Base-by-base conservation (phyloP, 306 rosid genomes). In the Senna tora region DNA sequence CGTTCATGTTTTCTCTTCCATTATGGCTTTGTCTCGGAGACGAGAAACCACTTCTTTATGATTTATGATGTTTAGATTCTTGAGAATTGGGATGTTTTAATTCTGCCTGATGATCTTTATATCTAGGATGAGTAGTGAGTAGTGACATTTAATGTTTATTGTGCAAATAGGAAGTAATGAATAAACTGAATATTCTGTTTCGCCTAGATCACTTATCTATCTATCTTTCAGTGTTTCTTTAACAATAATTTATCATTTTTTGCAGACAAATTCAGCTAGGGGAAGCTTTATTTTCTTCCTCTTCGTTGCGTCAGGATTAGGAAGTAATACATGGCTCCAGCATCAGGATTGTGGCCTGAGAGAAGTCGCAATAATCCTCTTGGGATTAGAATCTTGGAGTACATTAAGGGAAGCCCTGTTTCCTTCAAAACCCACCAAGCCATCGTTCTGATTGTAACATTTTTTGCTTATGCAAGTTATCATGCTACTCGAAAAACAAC, bases 401-500 rank as follows among this genome's bases (percentile, higher is more conserved):
- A 64, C 67, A 57, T 87, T 15, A 85, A 79, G 69, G 86, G 83
- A 77, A 77, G 89, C n/a, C 81, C 82, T 5, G 60, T 91, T 80
- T 95, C 99, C 58, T 91, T 73, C 86, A 89, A 85, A 84, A 82
- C 96, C 67, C 87, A 91, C 81, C 99, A 95, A 82, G 83, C 73
- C 47, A 82, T 92, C 16, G 97, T 95, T 81, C 74, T 95, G 53
- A 71, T 91, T 56, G 84, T 91, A 28, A 95, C 99, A 13, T 95
- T 95, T 79, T 33, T 95, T 2, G 96, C 99, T 19, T 95, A 95
- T 59, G 82, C 99, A 30, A 88, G 94, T 77, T 91, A 91, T 71
- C 99, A 95, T 61, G 96, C 99, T 9, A 87, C 99, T 14, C 46
- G 99, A 66, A 95, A 95, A 83, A 91, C 99, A 47, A 89, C 96